Conservation (phyloP, 139 green algal genomes). For the Micractinium conductrix region DNA sequence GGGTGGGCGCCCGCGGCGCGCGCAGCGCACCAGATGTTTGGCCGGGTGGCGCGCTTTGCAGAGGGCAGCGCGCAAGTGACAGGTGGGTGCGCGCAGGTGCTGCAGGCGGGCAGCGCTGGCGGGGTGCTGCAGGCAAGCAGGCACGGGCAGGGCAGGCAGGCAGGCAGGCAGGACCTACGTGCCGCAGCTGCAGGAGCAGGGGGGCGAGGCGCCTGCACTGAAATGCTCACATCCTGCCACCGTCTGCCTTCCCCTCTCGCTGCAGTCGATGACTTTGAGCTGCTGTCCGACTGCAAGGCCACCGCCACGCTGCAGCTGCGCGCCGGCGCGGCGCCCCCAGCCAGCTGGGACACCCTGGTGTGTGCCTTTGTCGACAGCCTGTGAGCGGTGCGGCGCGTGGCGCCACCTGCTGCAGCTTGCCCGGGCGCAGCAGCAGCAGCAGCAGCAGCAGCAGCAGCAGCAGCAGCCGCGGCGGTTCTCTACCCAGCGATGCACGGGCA, state of each 20-base stretch:
- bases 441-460: too few species aligned
- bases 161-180: too few species aligned
- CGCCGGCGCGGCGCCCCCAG: background rate
- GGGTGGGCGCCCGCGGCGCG: constrained; percentile 41
- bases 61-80: constrained; percentile 4
- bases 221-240: background rate
- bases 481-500: too few species aligned
- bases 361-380: constrained; percentile 30
- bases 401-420: too few species aligned
- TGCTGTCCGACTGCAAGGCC: constrained; percentile 42
- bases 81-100: background rate
- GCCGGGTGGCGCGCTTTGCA: constrained; percentile 19
- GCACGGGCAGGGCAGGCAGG: background rate
- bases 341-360: constrained; percentile 33
- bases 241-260: background rate
- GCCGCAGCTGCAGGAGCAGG: background rate
- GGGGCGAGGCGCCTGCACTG: too few species aligned
- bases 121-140: too few species aligned
- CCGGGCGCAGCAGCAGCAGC: too few species aligned
- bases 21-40: constrained; percentile 40
- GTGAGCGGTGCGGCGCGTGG: too few species aligned
- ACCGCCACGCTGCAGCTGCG: constrained; percentile 44
- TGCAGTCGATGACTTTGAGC: constrained; percentile 48
- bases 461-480: too few species aligned
- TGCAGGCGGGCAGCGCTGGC: background rate